phyloP scores from a whole-genome alignment of 2,329 filamentous ascomycete genomes.

The Scedosporium dehoogii region DNA sequence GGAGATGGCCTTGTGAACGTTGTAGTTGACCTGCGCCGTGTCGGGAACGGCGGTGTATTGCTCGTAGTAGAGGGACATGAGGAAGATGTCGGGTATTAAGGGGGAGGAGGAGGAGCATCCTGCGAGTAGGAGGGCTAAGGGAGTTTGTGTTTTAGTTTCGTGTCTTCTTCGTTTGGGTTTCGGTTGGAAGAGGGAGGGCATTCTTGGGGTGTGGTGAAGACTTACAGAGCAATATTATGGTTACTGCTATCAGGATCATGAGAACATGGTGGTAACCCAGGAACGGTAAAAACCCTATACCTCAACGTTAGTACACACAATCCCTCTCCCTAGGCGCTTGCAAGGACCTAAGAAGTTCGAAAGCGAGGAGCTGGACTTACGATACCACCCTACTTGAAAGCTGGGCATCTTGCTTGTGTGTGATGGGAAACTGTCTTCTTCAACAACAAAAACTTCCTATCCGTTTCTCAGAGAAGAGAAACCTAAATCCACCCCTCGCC shows the following conservation, averaged over 20 bases:
- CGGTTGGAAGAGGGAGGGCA: too few relatives aligned
- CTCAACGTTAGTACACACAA: conserved; percentile 13
- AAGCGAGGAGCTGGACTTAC: conserved; percentile 23
- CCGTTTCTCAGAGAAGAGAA: background rate
- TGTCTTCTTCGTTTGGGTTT: too few relatives aligned
- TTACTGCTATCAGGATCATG: conserved; percentile 91
- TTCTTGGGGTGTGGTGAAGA: conserved; percentile 14
- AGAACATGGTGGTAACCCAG: conserved; percentile 75
- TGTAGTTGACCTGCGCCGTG: conserved; percentile 83
- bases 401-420: conserved; percentile 16
- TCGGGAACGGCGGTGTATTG: conserved; percentile 73
- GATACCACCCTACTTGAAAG: conserved; percentile 39
- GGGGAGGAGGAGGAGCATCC: conserved; percentile 96
- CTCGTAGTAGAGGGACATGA: conserved; percentile 96
- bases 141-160: background rate
- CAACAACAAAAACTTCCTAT: background rate
- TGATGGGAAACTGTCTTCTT: background rate
- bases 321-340: conserved; percentile 10
- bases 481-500: background rate
- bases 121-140: conserved; percentile 74
- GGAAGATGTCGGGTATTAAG: conserved; percentile 89
- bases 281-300: conserved; percentile 51
- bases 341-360: background rate
- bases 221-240: conserved; percentile 92
- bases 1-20: conserved; percentile 71